phyloP scores from a whole-genome alignment of 2,329 filamentous ascomycete genomes.

The Aspergillus sp. region DNA sequence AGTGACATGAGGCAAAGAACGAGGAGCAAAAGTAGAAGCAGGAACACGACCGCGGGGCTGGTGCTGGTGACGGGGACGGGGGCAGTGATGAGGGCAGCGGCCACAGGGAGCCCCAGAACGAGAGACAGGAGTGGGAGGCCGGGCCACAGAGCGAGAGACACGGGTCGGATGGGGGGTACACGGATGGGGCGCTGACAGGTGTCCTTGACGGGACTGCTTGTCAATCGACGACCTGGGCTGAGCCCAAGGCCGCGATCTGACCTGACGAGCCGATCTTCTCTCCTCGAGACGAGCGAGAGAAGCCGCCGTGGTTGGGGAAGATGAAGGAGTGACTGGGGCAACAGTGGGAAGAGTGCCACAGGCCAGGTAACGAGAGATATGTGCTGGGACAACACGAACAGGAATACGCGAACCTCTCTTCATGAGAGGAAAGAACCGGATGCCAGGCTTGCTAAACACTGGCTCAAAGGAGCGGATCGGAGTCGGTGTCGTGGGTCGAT shows the following conservation, averaged over 20 bases:
- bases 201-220: conserved; percentile 6
- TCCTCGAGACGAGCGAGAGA: conserved; percentile 5
- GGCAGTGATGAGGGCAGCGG: no score
- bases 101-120: no score
- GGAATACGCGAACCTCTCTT: conserved; percentile 18
- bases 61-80: no score
- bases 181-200: conserved; percentile 6
- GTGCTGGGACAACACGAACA: conserved; percentile 9
- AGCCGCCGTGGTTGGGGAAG: no score
- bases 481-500: conserved; percentile 12
- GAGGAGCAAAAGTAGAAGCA: background rate
- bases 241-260: conserved; percentile 11
- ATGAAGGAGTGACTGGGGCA: conserved; percentile 1
- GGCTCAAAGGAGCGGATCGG: conserved; percentile 11
- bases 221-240: conserved; percentile 4
- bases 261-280: conserved; percentile 15
- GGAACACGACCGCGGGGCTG: no score
- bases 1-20: background rate
- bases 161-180: no score
- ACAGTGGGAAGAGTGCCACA: conserved; percentile 1
- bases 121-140: no score
- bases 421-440: conserved; percentile 13
- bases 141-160: no score
- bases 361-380: conserved; percentile 2
- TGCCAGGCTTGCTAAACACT: conserved; percentile 8